Conservation (phyloP, 2,329 filamentous ascomycete genomes). For the Teratosphaeria destructans region DNA sequence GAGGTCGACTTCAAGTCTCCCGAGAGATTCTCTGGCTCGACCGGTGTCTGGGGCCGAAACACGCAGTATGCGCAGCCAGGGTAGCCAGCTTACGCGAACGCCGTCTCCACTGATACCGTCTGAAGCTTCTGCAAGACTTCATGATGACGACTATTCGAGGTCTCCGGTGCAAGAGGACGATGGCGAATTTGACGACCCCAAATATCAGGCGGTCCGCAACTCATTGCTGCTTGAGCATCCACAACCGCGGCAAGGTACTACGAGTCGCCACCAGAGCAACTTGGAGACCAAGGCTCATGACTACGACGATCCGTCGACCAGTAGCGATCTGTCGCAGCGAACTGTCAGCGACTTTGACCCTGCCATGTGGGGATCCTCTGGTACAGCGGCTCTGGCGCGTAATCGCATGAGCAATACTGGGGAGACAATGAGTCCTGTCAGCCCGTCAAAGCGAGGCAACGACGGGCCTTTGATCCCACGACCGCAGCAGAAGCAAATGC, state of each 20-base stretch:
- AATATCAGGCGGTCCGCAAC: constrained; percentile 73
- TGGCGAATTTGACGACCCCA: constrained; percentile 49
- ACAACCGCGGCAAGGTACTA: constrained; percentile 63
- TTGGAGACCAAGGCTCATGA: constrained; percentile 61
- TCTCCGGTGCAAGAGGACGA: constrained; percentile 19
- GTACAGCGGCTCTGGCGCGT: constrained; percentile 22
- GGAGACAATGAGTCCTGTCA: constrained; percentile 17
- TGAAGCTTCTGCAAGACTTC: constrained; percentile 30
- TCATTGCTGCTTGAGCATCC: constrained; percentile 71
- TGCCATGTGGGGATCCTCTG: constrained; percentile 37
- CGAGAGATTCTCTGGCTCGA: constrained; percentile 8
- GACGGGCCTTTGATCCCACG: constrained; percentile 49
- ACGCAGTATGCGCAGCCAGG: constrained; percentile 27
- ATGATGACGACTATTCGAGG: constrained; percentile 8
- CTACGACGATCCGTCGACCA: constrained; percentile 19
- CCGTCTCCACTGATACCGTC: constrained; percentile 46
- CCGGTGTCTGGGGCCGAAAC: constrained; percentile 13
- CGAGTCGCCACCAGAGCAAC: constrained; percentile 61
- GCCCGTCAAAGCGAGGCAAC: constrained; percentile 32
- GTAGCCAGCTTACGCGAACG: constrained; percentile 27
- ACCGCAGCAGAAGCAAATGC: constrained; percentile 11
- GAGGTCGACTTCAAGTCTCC: constrained; percentile 26
- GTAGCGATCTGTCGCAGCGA: constrained; percentile 23
- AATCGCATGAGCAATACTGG: constrained; percentile 18
- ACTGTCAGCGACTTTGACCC: constrained; percentile 31